Evolutionary conservation across 495 filamentous ascomycete genomes (phyloP).

Genomic region (Xylaria telfairii): DNA sequence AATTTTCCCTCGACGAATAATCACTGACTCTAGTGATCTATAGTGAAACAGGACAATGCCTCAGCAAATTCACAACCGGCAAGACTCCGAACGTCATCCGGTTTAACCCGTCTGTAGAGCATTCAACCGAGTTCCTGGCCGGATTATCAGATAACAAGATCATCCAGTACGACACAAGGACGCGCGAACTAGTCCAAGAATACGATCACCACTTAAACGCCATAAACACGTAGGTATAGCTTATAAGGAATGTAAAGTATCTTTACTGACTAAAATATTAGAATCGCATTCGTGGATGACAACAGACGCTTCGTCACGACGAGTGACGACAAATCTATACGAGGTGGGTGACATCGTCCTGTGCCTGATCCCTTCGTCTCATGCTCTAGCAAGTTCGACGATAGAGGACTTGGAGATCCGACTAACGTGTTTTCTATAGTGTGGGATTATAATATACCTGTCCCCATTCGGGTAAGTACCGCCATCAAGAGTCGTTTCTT

Average conservation of each 20-base stretch:
- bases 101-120: conserved; percentile 83
- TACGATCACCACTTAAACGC: conserved; percentile 97
- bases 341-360: too few relatives aligned
- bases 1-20: too few relatives aligned
- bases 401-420: too few relatives aligned
- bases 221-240: too few relatives aligned
- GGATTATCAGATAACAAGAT: conserved; percentile 99
- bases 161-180: conserved; percentile 92
- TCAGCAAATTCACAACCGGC: conserved; percentile 85
- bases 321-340: too few relatives aligned
- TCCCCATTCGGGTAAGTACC: conserved; percentile 53
- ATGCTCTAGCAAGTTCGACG: too few relatives aligned
- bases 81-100: conserved; percentile 94
- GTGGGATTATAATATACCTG: conserved; percentile 97
- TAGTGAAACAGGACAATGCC: conserved; percentile 89
- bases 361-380: too few relatives aligned
- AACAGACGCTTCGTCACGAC: conserved; percentile 91
- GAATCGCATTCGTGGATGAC: conserved; percentile 95
- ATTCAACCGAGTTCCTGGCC: conserved; percentile 87
- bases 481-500: neutral
- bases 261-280: too few relatives aligned
- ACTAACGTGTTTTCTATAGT: conserved; percentile 92
- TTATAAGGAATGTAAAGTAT: too few relatives aligned
- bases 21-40: too few relatives aligned
- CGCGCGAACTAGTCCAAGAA: conserved; percentile 83